Base-by-base conservation (phyloP, 352 stramenopile genomes). In the Phytophthora ramorum region DNA sequence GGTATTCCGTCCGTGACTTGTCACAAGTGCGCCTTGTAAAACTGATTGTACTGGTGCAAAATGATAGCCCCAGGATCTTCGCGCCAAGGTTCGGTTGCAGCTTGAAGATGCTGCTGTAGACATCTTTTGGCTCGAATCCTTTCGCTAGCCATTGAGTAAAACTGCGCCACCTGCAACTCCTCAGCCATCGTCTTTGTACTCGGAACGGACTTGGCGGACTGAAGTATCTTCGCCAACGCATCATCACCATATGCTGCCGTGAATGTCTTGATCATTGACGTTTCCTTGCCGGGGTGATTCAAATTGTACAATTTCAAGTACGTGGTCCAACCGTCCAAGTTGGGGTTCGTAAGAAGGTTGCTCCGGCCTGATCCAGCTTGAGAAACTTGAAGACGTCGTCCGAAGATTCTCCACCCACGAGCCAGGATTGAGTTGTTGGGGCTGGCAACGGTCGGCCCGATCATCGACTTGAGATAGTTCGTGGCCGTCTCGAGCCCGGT, bases 211-310 rank as follows among this genome's bases (percentile, higher is more conserved):
- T 28, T 50, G 1, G 37, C 52, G 4, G 37, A 24, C 48, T 38
- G 16, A 16, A 59, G 24, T 17, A 58, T 45, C 16, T 13, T 50
- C 9, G 47, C 38, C 24, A 32, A 26, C 16, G 38, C 38, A 12
- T 58, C 51, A 9, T 58, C 51, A 19, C 51, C 22, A 7, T 58
- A 59, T 16, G 24, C 10, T 17, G 9, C 38, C 14, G 38, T 43
- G 52, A 50, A 44, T 3, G 24, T 28, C 40, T 59, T 49, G 28
- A 59, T 50, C 7, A 38, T 38, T 2, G 34, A 38, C 34, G 34
- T 38, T 38, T 38, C 34, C 34, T 38, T 38, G 34, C 32, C 32
- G 32, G 32, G 32, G 7, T 37, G 32, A 7, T 37, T 38, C 7
- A 38, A 38, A 38, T 38, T 38, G 34, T 38, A 38, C 34, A 38